Evolutionary conservation across 768 basidiomycete species (phyloP).

Genomic region (Mycena epipterygia): DNA sequence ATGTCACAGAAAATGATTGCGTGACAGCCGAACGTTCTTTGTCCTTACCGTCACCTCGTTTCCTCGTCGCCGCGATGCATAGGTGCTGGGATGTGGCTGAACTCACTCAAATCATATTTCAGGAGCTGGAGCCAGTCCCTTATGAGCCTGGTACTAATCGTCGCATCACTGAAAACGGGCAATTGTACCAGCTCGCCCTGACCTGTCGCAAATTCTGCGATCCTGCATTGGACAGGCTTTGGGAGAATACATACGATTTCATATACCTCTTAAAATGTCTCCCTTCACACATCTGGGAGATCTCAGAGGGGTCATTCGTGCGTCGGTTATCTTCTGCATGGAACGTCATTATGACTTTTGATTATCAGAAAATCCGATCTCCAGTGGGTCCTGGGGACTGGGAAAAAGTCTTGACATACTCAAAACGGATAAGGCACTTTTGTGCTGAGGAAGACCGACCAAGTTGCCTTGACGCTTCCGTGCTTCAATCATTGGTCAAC

Average conservation of each 20-base stretch:
- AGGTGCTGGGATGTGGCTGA: slow-evolving; percentile 20
- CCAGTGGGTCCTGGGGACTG: slow-evolving; percentile 13
- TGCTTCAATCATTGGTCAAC: slow-evolving; percentile 2
- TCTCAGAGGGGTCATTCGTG: slow-evolving; percentile 2
- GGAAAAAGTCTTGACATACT: slow-evolving; percentile 6
- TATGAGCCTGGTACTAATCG: neutral
- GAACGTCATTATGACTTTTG: slow-evolving; percentile 9
- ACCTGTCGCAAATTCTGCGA: slow-evolving; percentile 12
- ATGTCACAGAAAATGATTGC: too few relatives aligned
- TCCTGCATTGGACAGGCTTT: slow-evolving; percentile 14
- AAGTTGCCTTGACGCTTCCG: slow-evolving; percentile 6
- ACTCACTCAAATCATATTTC: slow-evolving; percentile 9
- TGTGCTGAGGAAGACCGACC: neutral
- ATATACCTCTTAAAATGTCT: slow-evolving; percentile 18
- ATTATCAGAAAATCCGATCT: slow-evolving; percentile 14
- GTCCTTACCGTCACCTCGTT: too few relatives aligned
- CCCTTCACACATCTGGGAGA: slow-evolving; percentile 13
- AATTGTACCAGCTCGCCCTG: slow-evolving; percentile 2
- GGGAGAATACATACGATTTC: neutral
- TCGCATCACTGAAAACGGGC: neutral
- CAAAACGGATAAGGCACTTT: slow-evolving; percentile 3
- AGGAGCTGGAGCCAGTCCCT: slow-evolving; percentile 2
- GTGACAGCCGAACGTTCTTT: too few relatives aligned
- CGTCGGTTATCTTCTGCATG: slow-evolving; percentile 9
- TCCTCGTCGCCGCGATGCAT: slow-evolving; percentile 11